Base-by-base conservation (phyloP, 2,329 filamentous ascomycete species). In the Bertia moriformis region DNA sequence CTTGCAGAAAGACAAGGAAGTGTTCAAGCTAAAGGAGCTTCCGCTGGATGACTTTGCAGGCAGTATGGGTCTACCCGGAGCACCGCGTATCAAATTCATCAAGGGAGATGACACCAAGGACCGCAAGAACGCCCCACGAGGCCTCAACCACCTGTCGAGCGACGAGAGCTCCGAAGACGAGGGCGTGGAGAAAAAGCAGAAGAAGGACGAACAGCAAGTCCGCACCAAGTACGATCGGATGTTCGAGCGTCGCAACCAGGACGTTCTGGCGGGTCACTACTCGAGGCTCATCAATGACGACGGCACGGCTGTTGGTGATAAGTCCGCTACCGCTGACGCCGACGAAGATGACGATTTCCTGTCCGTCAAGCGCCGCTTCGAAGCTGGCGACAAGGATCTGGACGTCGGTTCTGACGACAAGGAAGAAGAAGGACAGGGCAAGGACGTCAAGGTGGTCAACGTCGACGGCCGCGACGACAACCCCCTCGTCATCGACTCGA, bases 181-280 rank as follows among this genome's bases (percentile, higher is more conserved):
- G 3, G 65, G 63, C 15, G 63, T 57, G 3, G 65, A 63, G 15
- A 68, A 69, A 50, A 59, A 56, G 42, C 55, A 65, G 46, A 61
- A 65, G 43, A 76, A 73, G 55, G 76, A 78, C 60, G 79, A 83
- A 61, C 66, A 69, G 10, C 73, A 78, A 49, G 84, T 94, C 14
- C 75, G 87, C 44, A 98, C 93, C 20, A 96, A 94, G 58, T 93
- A 93, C 56, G 87, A 98, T 58, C 81, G 86, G 49, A 96, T 98
- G 91, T 95, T 96, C 59, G 89, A 95, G 64, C 73, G 91, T 43
- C 83, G 82, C 49, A 98, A 98, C 59, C 89, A 96, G 59, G 88
- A 95, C 53, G 83, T 98, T 20, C 62, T 98, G 46, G 88, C 89
- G n/a, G 78, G 81, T 41, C 91, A 98, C 60, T 96, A 95, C 65